These are phyloP conservation scores for Fusarium staphyleae DNA, from an alignment of 2,329 filamentous ascomycete genomes.

Conservation along the genomic window DNA sequence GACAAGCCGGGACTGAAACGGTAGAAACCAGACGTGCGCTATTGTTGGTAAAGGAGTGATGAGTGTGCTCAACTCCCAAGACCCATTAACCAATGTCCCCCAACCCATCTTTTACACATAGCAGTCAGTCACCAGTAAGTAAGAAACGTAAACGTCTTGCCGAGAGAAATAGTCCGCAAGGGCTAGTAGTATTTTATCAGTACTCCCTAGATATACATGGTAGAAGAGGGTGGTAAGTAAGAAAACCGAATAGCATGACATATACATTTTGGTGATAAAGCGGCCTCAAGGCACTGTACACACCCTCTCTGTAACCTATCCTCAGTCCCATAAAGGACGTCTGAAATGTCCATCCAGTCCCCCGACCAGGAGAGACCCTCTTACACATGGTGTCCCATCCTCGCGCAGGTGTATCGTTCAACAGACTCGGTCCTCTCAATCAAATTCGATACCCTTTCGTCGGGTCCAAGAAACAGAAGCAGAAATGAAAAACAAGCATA, in stretches of 20 bases:
- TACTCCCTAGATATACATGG: constrained; percentile 29
- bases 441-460: constrained; percentile 22
- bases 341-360: constrained; percentile 23
- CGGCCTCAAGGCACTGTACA: constrained; percentile 20
- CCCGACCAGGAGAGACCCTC: constrained; percentile 10
- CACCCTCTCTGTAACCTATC: constrained; percentile 23
- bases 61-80: background rate
- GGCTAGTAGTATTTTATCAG: background rate
- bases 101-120: no score
- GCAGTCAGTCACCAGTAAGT: no score
- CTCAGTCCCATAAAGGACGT: constrained; percentile 22
- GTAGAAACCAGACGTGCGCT: no score
- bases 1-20: no score
- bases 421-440: constrained; percentile 11
- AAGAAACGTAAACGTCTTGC: no score
- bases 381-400: background rate
- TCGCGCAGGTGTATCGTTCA: background rate
- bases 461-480: constrained; percentile 22
- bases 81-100: background rate
- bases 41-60: background rate
- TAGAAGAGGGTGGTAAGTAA: constrained; percentile 9
- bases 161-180: constrained; percentile 5
- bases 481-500: constrained; percentile 19
- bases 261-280: constrained; percentile 26
- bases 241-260: constrained; percentile 18